Base-by-base conservation (phyloP, 208 protist genomes). In the Leishmania major region DNA sequence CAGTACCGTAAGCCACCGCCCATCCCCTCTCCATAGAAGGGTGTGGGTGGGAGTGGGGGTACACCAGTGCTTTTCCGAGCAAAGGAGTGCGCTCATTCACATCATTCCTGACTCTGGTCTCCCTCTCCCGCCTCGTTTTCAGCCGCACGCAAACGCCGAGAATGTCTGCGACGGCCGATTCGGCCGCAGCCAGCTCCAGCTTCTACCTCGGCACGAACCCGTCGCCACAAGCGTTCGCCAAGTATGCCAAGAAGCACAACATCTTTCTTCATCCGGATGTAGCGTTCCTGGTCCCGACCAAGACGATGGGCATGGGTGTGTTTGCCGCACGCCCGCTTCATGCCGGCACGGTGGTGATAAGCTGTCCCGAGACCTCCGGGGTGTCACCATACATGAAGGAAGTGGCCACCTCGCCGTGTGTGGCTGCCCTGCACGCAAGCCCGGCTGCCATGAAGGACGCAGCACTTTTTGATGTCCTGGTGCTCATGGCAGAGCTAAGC, bases 261-360 rank as follows among this genome's bases (percentile, higher is more conserved):
- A 92, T 97, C 76, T 96, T 96, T 75, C 89, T 97, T 17, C 89
- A 94, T 83, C 93, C 95, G 2, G 89, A 97, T 84, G 88, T 95
- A 1, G 92, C 88, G n/a, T 95, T 97, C 75, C 90, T 97, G 40
- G 89, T 96, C 51, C 93, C 93, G 0, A 96, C 93, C 69, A 93
- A 93, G 75, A 92, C 91, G 37, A 97, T 97, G 95, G 95, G 95
- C 64, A 78, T 88, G 43, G 93, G 95, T 47, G 92, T 96, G 64
- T 95, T 96, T 79, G 92, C 95, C 0, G 84, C 89, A 0, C 86
- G 82, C 13, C 80, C 88, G 49, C 83, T 96, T 22, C 79, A 84
- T 0, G 73, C 86, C 2, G 93, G 90, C 15, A 94, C 92, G 19
- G 88, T 94, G 1, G 83, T 97, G n/a, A 84, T 96, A n/a, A 94